These are phyloP conservation scores for Monilinia fructigena DNA, from an alignment of 2,329 filamentous ascomycete genomes.

Conservation along the genomic window DNA sequence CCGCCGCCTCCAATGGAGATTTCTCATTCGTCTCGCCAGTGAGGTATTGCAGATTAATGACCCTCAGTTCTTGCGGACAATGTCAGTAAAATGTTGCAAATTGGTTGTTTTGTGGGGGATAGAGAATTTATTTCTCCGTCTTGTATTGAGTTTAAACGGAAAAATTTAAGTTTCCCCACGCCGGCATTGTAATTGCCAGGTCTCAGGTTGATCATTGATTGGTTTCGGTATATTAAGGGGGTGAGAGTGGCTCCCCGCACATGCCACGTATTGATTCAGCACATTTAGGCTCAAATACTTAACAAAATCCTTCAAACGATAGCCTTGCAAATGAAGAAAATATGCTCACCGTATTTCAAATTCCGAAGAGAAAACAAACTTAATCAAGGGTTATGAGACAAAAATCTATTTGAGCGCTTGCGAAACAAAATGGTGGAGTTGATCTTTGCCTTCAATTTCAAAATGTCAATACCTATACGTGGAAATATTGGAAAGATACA, in stretches of 20 bases:
- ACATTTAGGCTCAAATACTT: background rate
- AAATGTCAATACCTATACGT: background rate
- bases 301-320: background rate
- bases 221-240: conserved; percentile 1
- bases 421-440: background rate
- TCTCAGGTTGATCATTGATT: background rate
- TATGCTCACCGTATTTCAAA: background rate
- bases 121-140: too few species aligned
- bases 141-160: too few species aligned
- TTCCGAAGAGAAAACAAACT: too few species aligned
- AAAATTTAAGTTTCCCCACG: too few species aligned
- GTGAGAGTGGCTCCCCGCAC: background rate
- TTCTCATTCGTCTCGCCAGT: too few species aligned
- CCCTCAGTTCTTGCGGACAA: too few species aligned
- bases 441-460: background rate
- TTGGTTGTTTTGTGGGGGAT: too few species aligned
- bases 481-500: conserved; percentile 1
- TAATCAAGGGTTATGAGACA: background rate
- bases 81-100: too few species aligned
- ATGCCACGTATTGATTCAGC: background rate
- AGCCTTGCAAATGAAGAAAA: background rate
- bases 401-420: background rate
- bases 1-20: too few species aligned
- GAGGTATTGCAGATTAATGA: too few species aligned
- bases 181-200: background rate